Conservation (phyloP, 2,329 filamentous ascomycete species). For the Aspergillus sp. region DNA sequence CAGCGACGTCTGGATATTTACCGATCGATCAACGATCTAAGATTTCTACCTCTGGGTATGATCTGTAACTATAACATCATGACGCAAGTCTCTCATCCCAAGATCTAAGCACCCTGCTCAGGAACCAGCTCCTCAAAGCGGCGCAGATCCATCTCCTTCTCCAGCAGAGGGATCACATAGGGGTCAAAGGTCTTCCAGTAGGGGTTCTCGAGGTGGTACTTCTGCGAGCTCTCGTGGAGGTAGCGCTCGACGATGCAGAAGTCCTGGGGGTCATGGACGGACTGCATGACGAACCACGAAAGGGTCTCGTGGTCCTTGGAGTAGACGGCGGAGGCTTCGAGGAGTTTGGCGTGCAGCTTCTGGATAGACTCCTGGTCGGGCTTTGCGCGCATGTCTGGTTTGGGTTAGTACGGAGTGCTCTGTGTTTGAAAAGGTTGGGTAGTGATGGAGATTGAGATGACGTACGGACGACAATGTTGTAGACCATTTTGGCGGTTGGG, state of each 20-base stretch:
- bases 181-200: conserved; percentile 73
- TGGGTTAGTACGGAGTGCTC: not conserved
- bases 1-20: not conserved
- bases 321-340: conserved; percentile 68
- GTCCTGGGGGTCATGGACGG: conserved; percentile 58
- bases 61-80: not conserved
- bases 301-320: conserved; percentile 64
- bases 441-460: not conserved
- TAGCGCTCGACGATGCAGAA: conserved; percentile 74
- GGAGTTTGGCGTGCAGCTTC: conserved; percentile 64
- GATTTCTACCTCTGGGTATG: not conserved
- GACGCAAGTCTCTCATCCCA: not conserved
- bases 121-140: conserved; percentile 59
- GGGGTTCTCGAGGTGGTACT: conserved; percentile 60
- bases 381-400: conserved; percentile 56
- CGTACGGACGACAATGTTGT: conserved; percentile 26
- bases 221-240: conserved; percentile 54
- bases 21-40: not conserved
- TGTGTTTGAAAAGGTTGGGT: not conserved
- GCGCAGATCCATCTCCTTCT: conserved; percentile 62
- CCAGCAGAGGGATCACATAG: conserved; percentile 63
- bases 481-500: conserved; percentile 16
- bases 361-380: conserved; percentile 56
- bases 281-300: conserved; percentile 73
- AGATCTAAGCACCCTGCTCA: not conserved